Conservation (phyloP, 257 asterid species). For the Striga asiatica region DNA sequence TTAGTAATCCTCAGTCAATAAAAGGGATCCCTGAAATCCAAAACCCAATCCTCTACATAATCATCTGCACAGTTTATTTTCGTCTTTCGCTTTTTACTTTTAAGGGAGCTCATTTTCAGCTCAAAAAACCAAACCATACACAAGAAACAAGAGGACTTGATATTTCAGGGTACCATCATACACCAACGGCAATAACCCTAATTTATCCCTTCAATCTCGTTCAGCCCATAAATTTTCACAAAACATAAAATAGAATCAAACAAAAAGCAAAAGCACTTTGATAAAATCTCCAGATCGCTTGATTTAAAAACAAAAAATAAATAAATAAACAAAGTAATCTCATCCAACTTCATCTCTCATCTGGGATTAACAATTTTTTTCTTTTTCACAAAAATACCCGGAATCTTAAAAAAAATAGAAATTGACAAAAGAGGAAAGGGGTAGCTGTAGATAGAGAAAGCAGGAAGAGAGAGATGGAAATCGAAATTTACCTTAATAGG, state of each 20-base stretch:
- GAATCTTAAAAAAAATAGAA: not conserved
- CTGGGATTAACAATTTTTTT: too few species aligned
- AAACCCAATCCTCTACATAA: slow-evolving; percentile 5
- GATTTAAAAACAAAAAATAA: too few species aligned
- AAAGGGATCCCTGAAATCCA: slow-evolving; percentile 9
- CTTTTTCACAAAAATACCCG: not conserved
- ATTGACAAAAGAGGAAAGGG: not conserved
- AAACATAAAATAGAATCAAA: not conserved
- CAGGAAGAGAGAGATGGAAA: not conserved
- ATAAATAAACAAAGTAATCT: too few species aligned
- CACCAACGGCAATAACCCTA: not conserved
- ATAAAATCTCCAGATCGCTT: slow-evolving; percentile 8
- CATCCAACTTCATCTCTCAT: not conserved
- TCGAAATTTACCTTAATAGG: slow-evolving; percentile 32
- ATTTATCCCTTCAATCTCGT: too few species aligned
- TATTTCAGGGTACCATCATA: too few species aligned
- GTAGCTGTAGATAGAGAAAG: not conserved
- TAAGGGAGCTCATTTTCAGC: slow-evolving; percentile 18
- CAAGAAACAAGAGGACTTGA: too few species aligned
- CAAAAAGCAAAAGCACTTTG: not conserved
- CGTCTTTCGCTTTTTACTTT: slow-evolving; percentile 19
- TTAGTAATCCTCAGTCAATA: not conserved
- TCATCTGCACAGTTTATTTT: slow-evolving; percentile 11
- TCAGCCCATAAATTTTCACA: not conserved
- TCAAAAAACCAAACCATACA: not conserved